Evolutionary conservation across 495 filamentous ascomycete genomes (phyloP).

Genomic region (Daldinia childiae): DNA sequence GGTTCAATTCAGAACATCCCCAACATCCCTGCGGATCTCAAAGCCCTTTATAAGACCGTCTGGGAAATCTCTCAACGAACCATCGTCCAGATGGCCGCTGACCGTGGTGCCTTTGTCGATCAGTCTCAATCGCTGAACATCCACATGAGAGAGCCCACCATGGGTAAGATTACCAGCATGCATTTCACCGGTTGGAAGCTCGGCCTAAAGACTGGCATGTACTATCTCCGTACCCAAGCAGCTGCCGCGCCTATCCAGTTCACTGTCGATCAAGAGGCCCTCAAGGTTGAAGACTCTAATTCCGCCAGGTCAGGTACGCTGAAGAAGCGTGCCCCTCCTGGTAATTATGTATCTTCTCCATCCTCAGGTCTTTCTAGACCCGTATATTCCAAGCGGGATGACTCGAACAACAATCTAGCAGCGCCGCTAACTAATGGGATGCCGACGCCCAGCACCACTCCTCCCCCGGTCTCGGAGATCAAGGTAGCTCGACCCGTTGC

Average conservation of each 20-base stretch:
- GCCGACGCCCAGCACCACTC: conserved; percentile 67
- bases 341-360: conserved; percentile 61
- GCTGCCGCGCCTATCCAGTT: conserved; percentile 98
- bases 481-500: conserved; percentile 55
- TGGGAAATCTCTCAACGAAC: conserved; percentile 99
- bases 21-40: conserved; percentile 95
- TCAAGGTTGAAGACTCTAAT: conserved; percentile 87
- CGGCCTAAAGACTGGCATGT: conserved; percentile 99
- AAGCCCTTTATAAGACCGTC: conserved; percentile 98
- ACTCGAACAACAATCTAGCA: conserved; percentile 36
- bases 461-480: conserved; percentile 62
- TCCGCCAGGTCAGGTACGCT: conserved; percentile 66
- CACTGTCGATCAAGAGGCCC: conserved; percentile 96
- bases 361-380: conserved; percentile 52
- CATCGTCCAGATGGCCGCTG: conserved; percentile 96
- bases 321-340: conserved; percentile 73
- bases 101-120: conserved; percentile 97
- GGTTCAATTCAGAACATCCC: conserved; percentile 96
- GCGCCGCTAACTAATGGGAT: conserved; percentile 61
- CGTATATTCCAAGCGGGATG: conserved; percentile 55
- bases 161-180: conserved; percentile 99
- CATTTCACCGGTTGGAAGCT: conserved; percentile 99
- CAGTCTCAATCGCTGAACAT: conserved; percentile 99
- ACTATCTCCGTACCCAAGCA: conserved; percentile 98
- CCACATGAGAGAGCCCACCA: conserved; percentile 97